phyloP scores from a whole-genome alignment of 1,284 basidiomycete species.

The Kalmanozyma brasiliensis region DNA sequence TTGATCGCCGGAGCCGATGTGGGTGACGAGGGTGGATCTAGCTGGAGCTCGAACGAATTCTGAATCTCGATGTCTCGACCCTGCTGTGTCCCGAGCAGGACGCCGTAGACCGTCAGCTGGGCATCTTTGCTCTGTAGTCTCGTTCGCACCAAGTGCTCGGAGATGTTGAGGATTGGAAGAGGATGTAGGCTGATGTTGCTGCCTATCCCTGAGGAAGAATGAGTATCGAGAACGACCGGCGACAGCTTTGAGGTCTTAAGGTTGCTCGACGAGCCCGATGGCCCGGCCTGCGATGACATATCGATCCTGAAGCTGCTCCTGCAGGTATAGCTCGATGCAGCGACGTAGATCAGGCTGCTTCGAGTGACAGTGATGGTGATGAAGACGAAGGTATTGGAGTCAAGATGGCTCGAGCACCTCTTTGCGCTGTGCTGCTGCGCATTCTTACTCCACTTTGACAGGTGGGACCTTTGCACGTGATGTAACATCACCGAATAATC shows the following conservation, averaged over 20 bases:
- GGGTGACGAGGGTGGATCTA: slow-evolving; percentile 58
- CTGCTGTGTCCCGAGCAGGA: slow-evolving; percentile 90
- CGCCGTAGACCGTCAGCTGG: slow-evolving; percentile 77
- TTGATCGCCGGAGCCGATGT: slow-evolving; percentile 26
- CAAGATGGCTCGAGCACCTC: slow-evolving; percentile 25
- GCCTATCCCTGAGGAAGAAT: slow-evolving; percentile 27
- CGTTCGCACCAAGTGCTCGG: slow-evolving; percentile 88
- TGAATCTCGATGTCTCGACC: slow-evolving; percentile 95
- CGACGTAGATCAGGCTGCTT: slow-evolving; percentile 2
- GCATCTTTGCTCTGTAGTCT: slow-evolving; percentile 73
- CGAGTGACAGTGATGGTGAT: neutral
- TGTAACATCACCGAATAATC: too few relatives aligned
- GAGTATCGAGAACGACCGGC: slow-evolving; percentile 42
- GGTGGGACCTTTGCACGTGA: slow-evolving; percentile 26
- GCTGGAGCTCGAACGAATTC: slow-evolving; percentile 90
- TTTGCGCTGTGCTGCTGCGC: slow-evolving; percentile 23
- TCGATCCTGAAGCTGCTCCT: too few relatives aligned
- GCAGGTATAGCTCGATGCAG: too few relatives aligned
- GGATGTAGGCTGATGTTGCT: slow-evolving; percentile 74
- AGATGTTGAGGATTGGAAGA: slow-evolving; percentile 93
- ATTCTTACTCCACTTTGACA: slow-evolving; percentile 32
- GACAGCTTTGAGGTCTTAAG: slow-evolving; percentile 36
- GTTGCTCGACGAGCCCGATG: slow-evolving; percentile 11
- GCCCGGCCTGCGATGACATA: slow-evolving; percentile 27
- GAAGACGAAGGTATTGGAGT: neutral